phyloP scores from a whole-genome alignment of 371 early-diverging fungal genomes.

The Phascolomyces articulosus region DNA sequence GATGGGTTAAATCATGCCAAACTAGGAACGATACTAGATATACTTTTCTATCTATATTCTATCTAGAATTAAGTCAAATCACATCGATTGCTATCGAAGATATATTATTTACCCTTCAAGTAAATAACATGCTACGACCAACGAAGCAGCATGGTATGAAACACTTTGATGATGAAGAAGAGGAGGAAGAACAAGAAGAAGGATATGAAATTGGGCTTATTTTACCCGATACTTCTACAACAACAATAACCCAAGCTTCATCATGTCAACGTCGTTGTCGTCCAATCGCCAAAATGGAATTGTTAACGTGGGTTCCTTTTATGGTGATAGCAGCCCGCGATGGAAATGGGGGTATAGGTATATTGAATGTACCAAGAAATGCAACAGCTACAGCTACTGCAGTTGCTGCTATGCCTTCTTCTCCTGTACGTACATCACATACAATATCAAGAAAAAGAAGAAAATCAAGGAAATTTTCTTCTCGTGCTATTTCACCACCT shows the following conservation, averaged over 20 bases:
- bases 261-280: not conserved
- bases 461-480: too few relatives aligned
- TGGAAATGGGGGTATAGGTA: slow-evolving; percentile 4
- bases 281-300: slow-evolving; percentile 13
- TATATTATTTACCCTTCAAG: slow-evolving; percentile 70
- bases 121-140: slow-evolving; percentile 49
- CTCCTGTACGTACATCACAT: not conserved
- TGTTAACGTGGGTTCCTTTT: slow-evolving; percentile 22
- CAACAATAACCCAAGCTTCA: not conserved
- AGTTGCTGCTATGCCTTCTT: slow-evolving; percentile 3
- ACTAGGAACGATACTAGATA: not conserved
- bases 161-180: not conserved
- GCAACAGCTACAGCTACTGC: slow-evolving; percentile 4
- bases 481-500: too few relatives aligned
- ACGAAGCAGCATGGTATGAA: slow-evolving; percentile 5
- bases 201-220: too few relatives aligned
- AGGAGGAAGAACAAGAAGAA: not conserved
- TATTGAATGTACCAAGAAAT: slow-evolving; percentile 20
- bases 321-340: slow-evolving; percentile 8
- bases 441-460: too few relatives aligned
- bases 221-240: too few relatives aligned
- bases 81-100: slow-evolving; percentile 78
- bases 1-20: not conserved
- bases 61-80: slow-evolving; percentile 54
- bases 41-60: too few relatives aligned